Evolutionary conservation across 768 basidiomycete species (phyloP).

Genomic region (Cubamyces sp.): DNA sequence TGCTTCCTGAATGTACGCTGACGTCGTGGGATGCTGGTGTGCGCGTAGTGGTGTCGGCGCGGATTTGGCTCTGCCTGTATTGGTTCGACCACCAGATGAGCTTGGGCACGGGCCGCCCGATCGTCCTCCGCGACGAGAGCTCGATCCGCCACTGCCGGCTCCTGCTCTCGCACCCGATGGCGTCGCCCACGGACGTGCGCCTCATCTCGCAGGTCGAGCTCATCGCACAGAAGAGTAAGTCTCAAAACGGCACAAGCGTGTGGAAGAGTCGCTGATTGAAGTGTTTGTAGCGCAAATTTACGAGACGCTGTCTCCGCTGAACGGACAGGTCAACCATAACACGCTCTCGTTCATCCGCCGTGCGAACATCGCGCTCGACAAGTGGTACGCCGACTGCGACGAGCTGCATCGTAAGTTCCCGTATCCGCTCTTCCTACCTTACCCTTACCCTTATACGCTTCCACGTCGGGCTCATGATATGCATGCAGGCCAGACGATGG

Average conservation of each 20-base stretch:
- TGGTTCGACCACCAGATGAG: slow-evolving; percentile 99
- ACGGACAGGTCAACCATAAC: slow-evolving; percentile 83
- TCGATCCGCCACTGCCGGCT: slow-evolving; percentile 85
- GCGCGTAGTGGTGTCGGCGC: slow-evolving; percentile 84
- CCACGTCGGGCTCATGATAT: too few species aligned
- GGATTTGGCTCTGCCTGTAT: slow-evolving; percentile 94
- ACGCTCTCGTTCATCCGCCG: slow-evolving; percentile 87
- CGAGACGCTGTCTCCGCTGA: slow-evolving; percentile 83
- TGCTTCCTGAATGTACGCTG: not conserved
- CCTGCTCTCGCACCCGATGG: slow-evolving; percentile 83
- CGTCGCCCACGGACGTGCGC: slow-evolving; percentile 86
- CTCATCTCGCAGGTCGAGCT: slow-evolving; percentile 88
- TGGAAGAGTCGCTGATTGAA: not conserved
- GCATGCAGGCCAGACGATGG: slow-evolving; percentile 76
- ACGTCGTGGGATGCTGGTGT: slow-evolving; percentile 15
- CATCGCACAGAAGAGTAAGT: slow-evolving; percentile 86
- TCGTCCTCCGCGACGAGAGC: slow-evolving; percentile 86
- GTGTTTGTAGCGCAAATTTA: slow-evolving; percentile 81
- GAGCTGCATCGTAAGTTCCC: slow-evolving; percentile 69
- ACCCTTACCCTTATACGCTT: not conserved
- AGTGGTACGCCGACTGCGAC: slow-evolving; percentile 91
- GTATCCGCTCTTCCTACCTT: not conserved
- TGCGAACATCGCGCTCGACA: slow-evolving; percentile 83
- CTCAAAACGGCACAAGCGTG: not conserved
- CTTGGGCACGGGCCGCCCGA: slow-evolving; percentile 87